Evolutionary conservation across 176 grass and related monocot genomes (phyloP).

Genomic region (Musa itinerans): DNA sequence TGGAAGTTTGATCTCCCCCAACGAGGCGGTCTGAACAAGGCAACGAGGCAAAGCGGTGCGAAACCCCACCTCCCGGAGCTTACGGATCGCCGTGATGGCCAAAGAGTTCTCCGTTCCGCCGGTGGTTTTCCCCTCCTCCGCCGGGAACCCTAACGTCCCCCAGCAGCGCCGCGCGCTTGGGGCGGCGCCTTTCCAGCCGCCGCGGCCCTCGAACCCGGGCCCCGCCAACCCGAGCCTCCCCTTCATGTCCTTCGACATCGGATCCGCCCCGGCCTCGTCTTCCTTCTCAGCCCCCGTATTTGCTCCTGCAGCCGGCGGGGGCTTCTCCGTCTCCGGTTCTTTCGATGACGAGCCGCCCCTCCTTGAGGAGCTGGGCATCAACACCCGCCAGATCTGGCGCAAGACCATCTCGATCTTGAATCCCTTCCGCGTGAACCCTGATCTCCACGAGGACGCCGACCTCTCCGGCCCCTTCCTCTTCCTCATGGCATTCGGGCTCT

Average conservation of each 20-base stretch:
- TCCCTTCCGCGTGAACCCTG: constrained; percentile 61
- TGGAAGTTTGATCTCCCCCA: too few species aligned
- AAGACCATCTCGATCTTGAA: constrained; percentile 89
- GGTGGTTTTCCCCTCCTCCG: constrained; percentile 58
- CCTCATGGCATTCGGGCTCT: constrained; percentile 81
- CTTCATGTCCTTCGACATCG: constrained; percentile 92
- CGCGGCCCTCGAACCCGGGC: constrained; percentile 40
- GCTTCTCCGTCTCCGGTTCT: constrained; percentile 29
- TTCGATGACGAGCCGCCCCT: constrained; percentile 91
- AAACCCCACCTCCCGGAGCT: too few species aligned
- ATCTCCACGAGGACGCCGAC: constrained; percentile 77
- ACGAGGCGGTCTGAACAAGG: too few species aligned
- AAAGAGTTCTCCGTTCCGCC: constrained; percentile 86
- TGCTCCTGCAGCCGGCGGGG: constrained; percentile 38
- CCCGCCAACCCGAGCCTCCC: constrained; percentile 46
- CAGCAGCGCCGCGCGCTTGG: constrained; percentile 35
- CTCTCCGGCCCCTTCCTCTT: constrained; percentile 88
- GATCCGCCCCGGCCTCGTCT: constrained; percentile 34
- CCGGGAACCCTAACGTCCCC: constrained; percentile 17
- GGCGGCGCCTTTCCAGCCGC: constrained; percentile 54
- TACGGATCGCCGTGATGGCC: constrained; percentile 40
- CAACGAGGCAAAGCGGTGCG: too few species aligned
- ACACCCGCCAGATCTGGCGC: constrained; percentile 96
- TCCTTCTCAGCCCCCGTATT: constrained; percentile 30
- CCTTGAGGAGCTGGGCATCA: constrained; percentile 97